Evolutionary conservation across 106 monocot species (phyloP).

Genomic region (Narthecium ossifragum): DNA sequence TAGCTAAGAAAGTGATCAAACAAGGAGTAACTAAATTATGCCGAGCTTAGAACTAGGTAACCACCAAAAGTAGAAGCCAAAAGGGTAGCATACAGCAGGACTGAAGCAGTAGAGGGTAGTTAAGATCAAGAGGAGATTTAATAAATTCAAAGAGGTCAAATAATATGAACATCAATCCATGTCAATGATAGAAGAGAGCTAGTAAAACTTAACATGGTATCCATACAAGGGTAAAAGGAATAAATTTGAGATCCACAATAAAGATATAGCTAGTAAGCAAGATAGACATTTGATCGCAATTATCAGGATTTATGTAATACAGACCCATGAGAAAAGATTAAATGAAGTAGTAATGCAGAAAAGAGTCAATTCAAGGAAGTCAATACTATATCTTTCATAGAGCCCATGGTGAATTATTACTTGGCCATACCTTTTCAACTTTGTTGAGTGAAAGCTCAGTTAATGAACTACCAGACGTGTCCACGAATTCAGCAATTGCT

Average conservation of each 20-base stretch:
- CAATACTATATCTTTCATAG: background rate
- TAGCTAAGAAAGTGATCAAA: too few species aligned
- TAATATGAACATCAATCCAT: too few species aligned
- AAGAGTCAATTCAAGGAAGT: background rate
- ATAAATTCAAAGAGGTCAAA: too few species aligned
- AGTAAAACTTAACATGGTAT: too few species aligned
- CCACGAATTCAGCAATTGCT: conserved; percentile 67
- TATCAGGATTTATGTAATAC: background rate
- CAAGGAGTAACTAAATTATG: too few species aligned
- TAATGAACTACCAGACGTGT: conserved; percentile 58
- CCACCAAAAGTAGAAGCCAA: background rate
- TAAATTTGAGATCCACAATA: background rate
- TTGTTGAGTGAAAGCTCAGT: conserved; percentile 66
- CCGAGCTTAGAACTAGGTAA: too few species aligned
- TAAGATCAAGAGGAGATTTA: too few species aligned
- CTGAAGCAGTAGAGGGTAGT: too few species aligned
- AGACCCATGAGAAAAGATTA: background rate
- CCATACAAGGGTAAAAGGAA: background rate
- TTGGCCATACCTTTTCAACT: conserved; percentile 66
- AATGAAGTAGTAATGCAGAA: background rate
- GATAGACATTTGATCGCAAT: background rate
- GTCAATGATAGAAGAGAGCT: background rate
- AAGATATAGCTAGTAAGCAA: background rate
- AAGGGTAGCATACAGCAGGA: background rate
- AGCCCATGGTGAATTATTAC: too few species aligned